Conservation (phyloP, 495 filamentous ascomycete species). For the Chaetomium tenue region DNA sequence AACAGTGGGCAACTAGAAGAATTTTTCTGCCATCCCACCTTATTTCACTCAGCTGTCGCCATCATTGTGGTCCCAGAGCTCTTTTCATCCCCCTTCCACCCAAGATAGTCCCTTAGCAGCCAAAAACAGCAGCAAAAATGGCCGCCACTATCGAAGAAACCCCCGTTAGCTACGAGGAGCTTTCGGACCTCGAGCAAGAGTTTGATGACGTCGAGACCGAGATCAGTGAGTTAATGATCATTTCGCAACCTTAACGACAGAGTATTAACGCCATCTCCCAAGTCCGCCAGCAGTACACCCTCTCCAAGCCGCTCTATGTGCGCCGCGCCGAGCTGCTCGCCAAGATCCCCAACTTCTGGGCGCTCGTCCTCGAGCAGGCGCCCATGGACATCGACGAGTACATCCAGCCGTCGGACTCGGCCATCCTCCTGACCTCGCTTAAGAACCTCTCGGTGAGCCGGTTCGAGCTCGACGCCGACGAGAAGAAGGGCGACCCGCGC, state of each 20-base stretch:
- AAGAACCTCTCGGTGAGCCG: slow-evolving; percentile 63
- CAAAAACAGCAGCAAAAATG: slow-evolving; percentile 31
- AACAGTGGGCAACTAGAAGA: slow-evolving; percentile 8
- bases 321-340: slow-evolving; percentile 66
- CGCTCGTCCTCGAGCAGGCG: slow-evolving; percentile 78
- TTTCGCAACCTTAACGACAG: background rate
- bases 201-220: slow-evolving; percentile 69
- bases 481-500: slow-evolving; percentile 60
- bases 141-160: slow-evolving; percentile 44
- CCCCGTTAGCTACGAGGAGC: slow-evolving; percentile 52
- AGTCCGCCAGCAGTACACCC: slow-evolving; percentile 58
- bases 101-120: background rate
- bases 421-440: slow-evolving; percentile 61
- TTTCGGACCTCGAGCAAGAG: slow-evolving; percentile 64
- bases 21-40: slow-evolving; percentile 14
- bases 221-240: slow-evolving; percentile 55
- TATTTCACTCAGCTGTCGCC: background rate
- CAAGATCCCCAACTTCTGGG: slow-evolving; percentile 82
- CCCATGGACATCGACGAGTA: slow-evolving; percentile 79
- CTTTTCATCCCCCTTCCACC: background rate
- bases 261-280: slow-evolving; percentile 7
- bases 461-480: slow-evolving; percentile 65
- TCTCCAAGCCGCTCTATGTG: slow-evolving; percentile 61
- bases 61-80: background rate
- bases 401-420: slow-evolving; percentile 74